Conservation (phyloP, 1,284 basidiomycete genomes). For the Cryptococcus maquisensis region DNA sequence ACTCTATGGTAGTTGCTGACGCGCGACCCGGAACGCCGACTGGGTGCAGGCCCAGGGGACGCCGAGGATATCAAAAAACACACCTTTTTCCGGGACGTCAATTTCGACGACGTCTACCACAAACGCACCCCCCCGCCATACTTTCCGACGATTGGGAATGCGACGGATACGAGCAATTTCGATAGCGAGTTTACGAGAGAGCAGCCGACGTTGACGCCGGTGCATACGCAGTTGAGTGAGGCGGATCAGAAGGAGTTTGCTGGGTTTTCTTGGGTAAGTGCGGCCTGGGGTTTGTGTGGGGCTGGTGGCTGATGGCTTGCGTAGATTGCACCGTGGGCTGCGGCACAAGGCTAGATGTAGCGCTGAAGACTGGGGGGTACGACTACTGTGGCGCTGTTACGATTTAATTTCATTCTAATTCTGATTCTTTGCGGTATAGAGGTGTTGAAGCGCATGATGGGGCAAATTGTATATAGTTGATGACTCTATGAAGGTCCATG, state of each 20-base stretch:
- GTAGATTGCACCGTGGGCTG: conserved; percentile 38
- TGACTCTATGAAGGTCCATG: too few species aligned
- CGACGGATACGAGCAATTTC: conserved; percentile 63
- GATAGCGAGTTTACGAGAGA: conserved; percentile 96
- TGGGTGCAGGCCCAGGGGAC: conserved; percentile 91
- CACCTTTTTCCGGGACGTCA: conserved; percentile 97
- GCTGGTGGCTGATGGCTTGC: not conserved
- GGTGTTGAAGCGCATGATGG: not conserved
- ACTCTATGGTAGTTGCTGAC: conserved; percentile 77
- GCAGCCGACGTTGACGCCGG: conserved; percentile 94
- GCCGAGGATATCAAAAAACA: conserved; percentile 97
- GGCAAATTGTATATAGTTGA: too few species aligned
- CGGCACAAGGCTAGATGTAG: conserved; percentile 5
- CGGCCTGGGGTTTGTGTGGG: not conserved
- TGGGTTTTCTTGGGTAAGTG: conserved; percentile 74
- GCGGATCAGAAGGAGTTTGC: conserved; percentile 94
- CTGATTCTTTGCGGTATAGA: too few species aligned
- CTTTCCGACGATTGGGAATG: conserved; percentile 81
- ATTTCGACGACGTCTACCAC: conserved; percentile 90
- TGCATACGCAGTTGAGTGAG: conserved; percentile 87
- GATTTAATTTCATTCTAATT: not conserved
- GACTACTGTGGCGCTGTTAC: too few species aligned
- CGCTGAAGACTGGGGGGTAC: too few species aligned
- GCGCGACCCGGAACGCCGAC: conserved; percentile 82
- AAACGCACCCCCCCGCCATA: conserved; percentile 97